phyloP scores from a whole-genome alignment of 169 alveolate genomes.

The Plasmodium cynomolgi region DNA sequence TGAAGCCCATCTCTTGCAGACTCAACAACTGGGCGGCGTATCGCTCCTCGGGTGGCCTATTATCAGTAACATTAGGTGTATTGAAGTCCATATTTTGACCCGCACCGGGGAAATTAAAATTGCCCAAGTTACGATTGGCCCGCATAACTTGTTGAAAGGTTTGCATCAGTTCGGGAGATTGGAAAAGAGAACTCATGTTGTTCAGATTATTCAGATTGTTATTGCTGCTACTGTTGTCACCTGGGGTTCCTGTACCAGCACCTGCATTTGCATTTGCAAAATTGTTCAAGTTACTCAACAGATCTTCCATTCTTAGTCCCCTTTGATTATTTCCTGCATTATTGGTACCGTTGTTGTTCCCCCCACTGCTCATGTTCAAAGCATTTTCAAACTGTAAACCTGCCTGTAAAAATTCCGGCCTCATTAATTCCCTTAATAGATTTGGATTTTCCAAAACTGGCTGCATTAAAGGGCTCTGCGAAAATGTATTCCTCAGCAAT shows the following conservation, averaged over 20 bases:
- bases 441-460: slow-evolving; percentile 90
- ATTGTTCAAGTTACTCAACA: slow-evolving; percentile 37
- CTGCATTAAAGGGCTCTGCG: slow-evolving; percentile 87
- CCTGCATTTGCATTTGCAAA: slow-evolving; percentile 18
- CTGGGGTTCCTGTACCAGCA: slow-evolving; percentile 4
- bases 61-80: slow-evolving; percentile 77
- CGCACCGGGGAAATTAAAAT: slow-evolving; percentile 31
- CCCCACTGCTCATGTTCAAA: slow-evolving; percentile 62
- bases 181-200: slow-evolving; percentile 44
- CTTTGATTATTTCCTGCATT: slow-evolving; percentile 4
- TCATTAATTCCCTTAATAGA: slow-evolving; percentile 87
- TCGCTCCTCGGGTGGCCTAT: slow-evolving; percentile 86
- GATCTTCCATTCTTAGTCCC: slow-evolving; percentile 65
- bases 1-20: slow-evolving; percentile 96
- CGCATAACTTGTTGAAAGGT: slow-evolving; percentile 65
- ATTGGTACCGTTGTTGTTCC: neutral
- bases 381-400: slow-evolving; percentile 87
- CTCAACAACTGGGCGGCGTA: slow-evolving; percentile 91
- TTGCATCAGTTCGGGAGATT: slow-evolving; percentile 65
- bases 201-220: slow-evolving; percentile 21
- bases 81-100: slow-evolving; percentile 26
- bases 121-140: slow-evolving; percentile 61
- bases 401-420: slow-evolving; percentile 86
- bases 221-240: neutral
- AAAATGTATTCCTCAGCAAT: slow-evolving; percentile 77